Conservation (phyloP, 768 basidiomycete species). For the Rhodosporidiobolus sp. region DNA sequence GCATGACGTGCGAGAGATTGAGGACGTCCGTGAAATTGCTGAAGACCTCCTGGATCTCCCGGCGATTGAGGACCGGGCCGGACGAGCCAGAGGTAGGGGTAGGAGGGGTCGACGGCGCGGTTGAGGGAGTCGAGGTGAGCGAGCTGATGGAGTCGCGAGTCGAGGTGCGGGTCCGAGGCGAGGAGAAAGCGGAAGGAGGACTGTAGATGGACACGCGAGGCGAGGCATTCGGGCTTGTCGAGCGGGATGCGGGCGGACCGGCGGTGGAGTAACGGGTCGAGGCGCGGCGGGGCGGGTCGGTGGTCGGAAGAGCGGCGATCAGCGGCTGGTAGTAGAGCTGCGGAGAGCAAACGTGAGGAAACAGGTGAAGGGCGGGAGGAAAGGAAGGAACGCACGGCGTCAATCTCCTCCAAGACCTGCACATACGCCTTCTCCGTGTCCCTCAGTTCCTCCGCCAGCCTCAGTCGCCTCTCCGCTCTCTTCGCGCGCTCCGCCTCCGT, state of each 20-base stretch:
- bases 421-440: conserved; percentile 43
- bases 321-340: conserved; percentile 40
- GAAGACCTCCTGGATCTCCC: conserved; percentile 41
- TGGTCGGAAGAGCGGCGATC: background rate
- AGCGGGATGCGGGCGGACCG: background rate
- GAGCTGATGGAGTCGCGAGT: conserved; percentile 8
- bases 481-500: conserved; percentile 3
- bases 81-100: background rate
- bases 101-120: conserved; percentile 5
- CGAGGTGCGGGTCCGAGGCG: conserved; percentile 7
- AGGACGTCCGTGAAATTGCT: conserved; percentile 42
- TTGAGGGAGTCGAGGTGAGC: background rate
- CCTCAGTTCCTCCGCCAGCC: conserved; percentile 39
- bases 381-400: conserved; percentile 17
- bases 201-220: conserved; percentile 1
- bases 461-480: conserved; percentile 27
- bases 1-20: conserved; percentile 38
- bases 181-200: background rate
- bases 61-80: conserved; percentile 26
- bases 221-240: background rate
- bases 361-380: background rate
- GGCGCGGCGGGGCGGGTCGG: conserved; percentile 17
- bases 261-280: conserved; percentile 6
- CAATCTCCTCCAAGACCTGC: conserved; percentile 36
- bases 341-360: background rate